Evolutionary conservation across 2,329 filamentous ascomycete species (phyloP), one percentile per base, ranked within the genome.

Genomic region (Diaporthe humulicola): DNA sequence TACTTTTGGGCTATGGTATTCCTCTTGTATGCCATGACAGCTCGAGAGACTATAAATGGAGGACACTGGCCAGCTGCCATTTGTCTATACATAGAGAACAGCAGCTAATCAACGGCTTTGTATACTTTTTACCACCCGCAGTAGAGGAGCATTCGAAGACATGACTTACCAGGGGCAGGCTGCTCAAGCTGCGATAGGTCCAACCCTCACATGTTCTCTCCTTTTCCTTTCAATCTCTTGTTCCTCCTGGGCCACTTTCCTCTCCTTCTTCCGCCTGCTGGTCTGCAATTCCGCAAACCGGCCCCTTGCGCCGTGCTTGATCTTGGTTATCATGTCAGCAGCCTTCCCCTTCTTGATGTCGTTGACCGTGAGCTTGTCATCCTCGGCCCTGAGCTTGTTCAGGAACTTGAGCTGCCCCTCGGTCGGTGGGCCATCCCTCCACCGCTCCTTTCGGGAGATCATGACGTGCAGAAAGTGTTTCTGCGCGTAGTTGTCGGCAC

Each of bases 251-350:
- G 83, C 78, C 33, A 74, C 79, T 50, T 85, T 81, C 75, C 80
- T 87, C 67, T 86, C 83, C 48, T 81, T 84, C 70, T 88, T 88
- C 57, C 86, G 89, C 81, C 88, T 91, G 71, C 88, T 85, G 0
- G 84, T 86, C 79, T 89, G 87, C 74, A 90, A 83, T 45, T 80
- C 86, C 36, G 87, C 85, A 81, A 89, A 95, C 85, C 85, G 90
- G 76, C 84, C 94, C 82, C 87, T 90, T 1, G 94, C 95, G 0
- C 96, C 96, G 81, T 97, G 94, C 82, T 93, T 96, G 76, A 98
- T 81, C 83, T 98, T 97, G 10, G 95, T 97, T 77, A 98, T 98
- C 93, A 98, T 96, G 81, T 98, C 96, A 6, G 89, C 89, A 6
- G 95, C 96, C 81, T 91, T 91, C 10, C 96, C 96, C 80, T 96